Evolutionary conservation across 2,329 filamentous ascomycete genomes (phyloP).

Genomic region (Cadophora sp.): DNA sequence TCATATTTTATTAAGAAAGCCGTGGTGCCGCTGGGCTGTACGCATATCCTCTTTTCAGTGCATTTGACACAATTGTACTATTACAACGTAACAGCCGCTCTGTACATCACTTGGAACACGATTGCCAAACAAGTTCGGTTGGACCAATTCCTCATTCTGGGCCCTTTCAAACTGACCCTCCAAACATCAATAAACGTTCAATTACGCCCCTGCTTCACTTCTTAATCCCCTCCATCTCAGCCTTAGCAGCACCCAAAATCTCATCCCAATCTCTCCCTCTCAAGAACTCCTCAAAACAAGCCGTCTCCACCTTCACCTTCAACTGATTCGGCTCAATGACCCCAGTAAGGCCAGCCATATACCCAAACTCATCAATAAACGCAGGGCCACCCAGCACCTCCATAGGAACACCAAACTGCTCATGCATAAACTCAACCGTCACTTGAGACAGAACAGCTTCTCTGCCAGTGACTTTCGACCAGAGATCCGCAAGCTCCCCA

Average conservation of each 20-base stretch:
- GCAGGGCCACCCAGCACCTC: conserved; percentile 49
- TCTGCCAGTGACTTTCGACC: conserved; percentile 48
- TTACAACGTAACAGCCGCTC: neutral
- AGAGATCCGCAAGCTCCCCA: conserved; percentile 46
- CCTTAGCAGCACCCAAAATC: conserved; percentile 8
- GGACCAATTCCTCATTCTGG: neutral
- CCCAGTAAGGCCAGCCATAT: conserved; percentile 48
- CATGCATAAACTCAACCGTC: conserved; percentile 45
- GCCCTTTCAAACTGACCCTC: neutral
- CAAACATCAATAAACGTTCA: neutral
- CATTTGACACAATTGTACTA: neutral
- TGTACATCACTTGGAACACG: neutral
- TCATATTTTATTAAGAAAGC: too few species aligned
- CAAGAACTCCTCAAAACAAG: conserved; percentile 44
- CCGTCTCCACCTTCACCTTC: conserved; percentile 45
- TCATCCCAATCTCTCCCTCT: conserved; percentile 28
- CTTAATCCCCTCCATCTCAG: neutral
- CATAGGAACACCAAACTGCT: conserved; percentile 45
- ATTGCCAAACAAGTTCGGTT: neutral
- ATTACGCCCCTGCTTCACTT: neutral
- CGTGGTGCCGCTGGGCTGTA: neutral
- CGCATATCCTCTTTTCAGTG: neutral
- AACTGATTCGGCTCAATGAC: conserved; percentile 50
- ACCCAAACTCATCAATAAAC: conserved; percentile 51
- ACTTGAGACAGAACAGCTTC: conserved; percentile 45